Percentiles rank a stretch among this genome's conserved stretches.
These are phyloP conservation scores for Diaporthe australafricana DNA, from an alignment of 2,329 filamentous ascomycete species.

Conservation along the genomic window DNA sequence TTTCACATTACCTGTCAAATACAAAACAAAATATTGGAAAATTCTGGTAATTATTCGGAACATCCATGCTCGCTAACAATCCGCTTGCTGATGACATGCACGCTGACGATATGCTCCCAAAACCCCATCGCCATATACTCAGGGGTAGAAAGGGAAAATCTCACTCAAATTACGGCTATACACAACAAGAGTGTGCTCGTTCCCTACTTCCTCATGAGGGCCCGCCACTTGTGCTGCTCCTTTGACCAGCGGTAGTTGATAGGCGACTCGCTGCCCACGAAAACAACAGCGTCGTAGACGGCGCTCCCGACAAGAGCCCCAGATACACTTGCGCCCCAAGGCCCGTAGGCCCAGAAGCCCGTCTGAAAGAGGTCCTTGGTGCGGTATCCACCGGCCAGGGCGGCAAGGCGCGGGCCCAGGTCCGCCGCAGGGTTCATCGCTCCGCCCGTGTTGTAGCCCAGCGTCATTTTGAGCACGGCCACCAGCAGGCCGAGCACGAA, in stretches of 20 bases:
- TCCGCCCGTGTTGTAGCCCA: constrained; percentile 52
- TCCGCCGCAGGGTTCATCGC: constrained; percentile 52
- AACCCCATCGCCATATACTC: neutral
- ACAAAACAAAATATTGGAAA: neutral
- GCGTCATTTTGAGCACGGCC: constrained; percentile 49
- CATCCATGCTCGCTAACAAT: neutral
- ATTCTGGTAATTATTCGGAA: neutral
- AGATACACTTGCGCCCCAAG: constrained; percentile 43
- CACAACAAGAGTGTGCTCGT: too few species aligned
- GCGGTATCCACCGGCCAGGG: constrained; percentile 47
- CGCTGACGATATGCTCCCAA: neutral
- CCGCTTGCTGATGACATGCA: neutral
- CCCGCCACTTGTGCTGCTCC: constrained; percentile 31
- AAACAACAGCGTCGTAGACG: constrained; percentile 48
- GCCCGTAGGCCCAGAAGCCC: constrained; percentile 49
- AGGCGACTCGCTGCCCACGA: constrained; percentile 45
- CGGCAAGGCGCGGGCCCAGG: constrained; percentile 49
- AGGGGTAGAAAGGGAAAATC: neutral
- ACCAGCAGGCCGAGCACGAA: constrained; percentile 50
- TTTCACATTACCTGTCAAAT: neutral
- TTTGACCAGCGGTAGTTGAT: constrained; percentile 42
- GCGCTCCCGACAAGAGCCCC: constrained; percentile 46
- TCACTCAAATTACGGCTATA: neutral
- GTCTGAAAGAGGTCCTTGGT: constrained; percentile 44
- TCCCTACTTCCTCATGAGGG: constrained; percentile 1